Evolutionary conservation across 225 moss, liverwort and hornwort genomes (phyloP), one percentile per base, ranked within the genome.

Genomic region (Climacium dendroides): DNA sequence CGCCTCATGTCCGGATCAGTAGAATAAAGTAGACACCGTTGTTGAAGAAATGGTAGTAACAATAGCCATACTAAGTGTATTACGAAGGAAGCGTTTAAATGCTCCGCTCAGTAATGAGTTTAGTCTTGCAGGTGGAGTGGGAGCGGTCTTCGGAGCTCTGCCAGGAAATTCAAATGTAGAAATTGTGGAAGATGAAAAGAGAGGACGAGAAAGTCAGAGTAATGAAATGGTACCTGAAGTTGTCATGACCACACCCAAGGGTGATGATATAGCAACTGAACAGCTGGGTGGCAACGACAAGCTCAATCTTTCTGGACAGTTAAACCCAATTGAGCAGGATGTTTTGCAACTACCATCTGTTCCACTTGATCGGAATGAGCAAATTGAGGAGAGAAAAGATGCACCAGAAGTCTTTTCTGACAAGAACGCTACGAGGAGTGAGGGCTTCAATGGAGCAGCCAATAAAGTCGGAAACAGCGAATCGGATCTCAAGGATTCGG

Each of bases 111-210:
- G 28, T 73, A 66, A 45, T 79, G 74, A 19, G 61, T 88, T 72
- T n/a, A 84, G 20, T 81, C 69, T 94, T 87, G 90, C 93, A 91
- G 98, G 98, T 91, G 98, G 98, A 86, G 92, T 98, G 75, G 92
- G 93, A 84, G 98, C 98, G 87, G 97, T 98, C 69, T 89, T 98
- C 78, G 96, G 93, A 88, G 93, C 91, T 81, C 75, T 95, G 86
- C 96, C 94, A 85, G 93, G 92, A 81, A 94, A 85, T 78, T 67
- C 87, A 79, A 87, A 66, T 32, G 84, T 79, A 59, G 94, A 92
- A 77, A 80, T n/a, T 88, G 78, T 87, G 58, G 94, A 94, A 83
- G 90, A 87, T 64, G 87, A 90, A 82, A 92, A 87, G 79, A 85
- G 79, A 89, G 89, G 90, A 85, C 88, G 89, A 77, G 89, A 92